phyloP scores from a whole-genome alignment of 805 yeast species.

The Spathaspora boniae region DNA sequence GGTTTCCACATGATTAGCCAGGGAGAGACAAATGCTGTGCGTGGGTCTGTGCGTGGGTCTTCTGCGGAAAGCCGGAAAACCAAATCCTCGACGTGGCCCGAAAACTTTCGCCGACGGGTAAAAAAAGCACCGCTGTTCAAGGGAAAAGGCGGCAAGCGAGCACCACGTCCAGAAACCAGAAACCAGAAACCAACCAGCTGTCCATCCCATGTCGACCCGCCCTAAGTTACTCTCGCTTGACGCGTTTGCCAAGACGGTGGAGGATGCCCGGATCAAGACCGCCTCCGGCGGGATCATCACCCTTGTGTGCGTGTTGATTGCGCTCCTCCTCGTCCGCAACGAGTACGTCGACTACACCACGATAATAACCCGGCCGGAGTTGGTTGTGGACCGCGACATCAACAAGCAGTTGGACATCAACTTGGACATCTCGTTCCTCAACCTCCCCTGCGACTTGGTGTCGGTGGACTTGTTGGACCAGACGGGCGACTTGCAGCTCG shows the following conservation, averaged over 20 bases:
- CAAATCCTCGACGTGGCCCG: too few relatives aligned
- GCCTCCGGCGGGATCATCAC: conserved; percentile 90
- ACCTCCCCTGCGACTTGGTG: conserved; percentile 79
- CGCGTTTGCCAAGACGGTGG: conserved; percentile 92
- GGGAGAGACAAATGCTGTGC: too few relatives aligned
- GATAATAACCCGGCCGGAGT: conserved; percentile 70
- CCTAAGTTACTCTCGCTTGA: conserved; percentile 61
- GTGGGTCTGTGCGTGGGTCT: too few relatives aligned
- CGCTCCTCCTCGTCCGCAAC: conserved; percentile 58
- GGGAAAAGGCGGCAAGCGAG: too few relatives aligned
- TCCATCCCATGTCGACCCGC: conserved; percentile 17
- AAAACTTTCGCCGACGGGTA: too few relatives aligned
- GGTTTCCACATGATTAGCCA: too few relatives aligned
- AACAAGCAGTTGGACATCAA: conserved; percentile 73
- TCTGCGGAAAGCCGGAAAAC: too few relatives aligned
- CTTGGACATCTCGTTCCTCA: conserved; percentile 78
- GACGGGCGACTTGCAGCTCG: conserved; percentile 79
- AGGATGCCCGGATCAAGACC: conserved; percentile 86
- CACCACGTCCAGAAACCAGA: too few relatives aligned
- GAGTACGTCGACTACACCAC: conserved; percentile 76
- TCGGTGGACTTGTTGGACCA: conserved; percentile 86
- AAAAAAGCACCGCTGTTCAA: too few relatives aligned
- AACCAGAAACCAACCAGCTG: too few relatives aligned
- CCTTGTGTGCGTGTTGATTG: conserved; percentile 58
- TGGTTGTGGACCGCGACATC: conserved; percentile 83